Evolutionary conservation across 257 asterid genomes (phyloP), one percentile per base, ranked within the genome.

Genomic region (Solanum commersonii): DNA sequence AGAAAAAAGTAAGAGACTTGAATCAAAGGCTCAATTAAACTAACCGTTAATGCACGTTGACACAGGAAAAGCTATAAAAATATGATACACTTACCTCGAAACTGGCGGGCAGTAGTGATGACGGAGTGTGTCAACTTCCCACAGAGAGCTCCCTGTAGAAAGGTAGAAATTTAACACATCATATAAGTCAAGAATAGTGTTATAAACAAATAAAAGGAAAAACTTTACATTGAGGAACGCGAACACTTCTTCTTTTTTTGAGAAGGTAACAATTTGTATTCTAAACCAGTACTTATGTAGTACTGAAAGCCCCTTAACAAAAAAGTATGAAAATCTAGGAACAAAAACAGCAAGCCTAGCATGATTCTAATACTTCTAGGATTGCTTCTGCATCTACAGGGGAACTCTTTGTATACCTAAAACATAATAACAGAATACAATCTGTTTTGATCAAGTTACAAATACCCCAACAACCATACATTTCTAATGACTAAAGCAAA

Each of bases 91-190:
- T 13, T 85, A 97, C 99, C 99, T 96, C 71, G 99, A 93, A 76
- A 97, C 98, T 63, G 99, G 94, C 29, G 98, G 96, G 89, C 97
- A 94, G 88, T 94, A 96, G 93, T 97, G 99, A 88, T 94, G 93
- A 79, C 92, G 95, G 49, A 97, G 96, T 60, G 98, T 95, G 87
- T 96, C 98, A 25, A 97, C 92, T 92, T 97, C 99, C 99, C 99
- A 96, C 67, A 96, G 92, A 65, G 99, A 97, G 92, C 98, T 97
- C 88, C 98, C 99, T 96, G 98, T 63, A 40, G 84, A 91, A 81
- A 78, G 77, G 84, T 90, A 74, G 73, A 73, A 71, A 71, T 25
- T 86, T 42, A 87, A 76, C 65, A 91, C 35, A 59, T 63, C 52
- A 56, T 15, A 2, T 18, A 73, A 12, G 27, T 8, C n/a, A 29